Base-by-base conservation (phyloP, 139 green algal genomes). In the Tetraselmis chui region DNA sequence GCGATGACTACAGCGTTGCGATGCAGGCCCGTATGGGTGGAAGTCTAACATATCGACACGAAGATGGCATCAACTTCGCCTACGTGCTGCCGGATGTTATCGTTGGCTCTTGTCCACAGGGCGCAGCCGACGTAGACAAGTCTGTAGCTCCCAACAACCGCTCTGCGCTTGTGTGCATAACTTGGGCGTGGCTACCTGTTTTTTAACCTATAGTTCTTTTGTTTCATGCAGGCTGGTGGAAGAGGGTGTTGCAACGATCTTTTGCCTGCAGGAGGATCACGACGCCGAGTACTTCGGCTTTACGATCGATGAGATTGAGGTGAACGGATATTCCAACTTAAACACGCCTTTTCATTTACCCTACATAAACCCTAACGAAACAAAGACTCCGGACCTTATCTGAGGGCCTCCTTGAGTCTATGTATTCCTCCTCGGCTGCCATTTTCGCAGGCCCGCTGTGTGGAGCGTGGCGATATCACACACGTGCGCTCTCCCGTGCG, bases 51-150 rank as follows among this genome's bases (percentile, higher is more conserved):
- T 98, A 98, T 83, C 76, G 90, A 5, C 95, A 98, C 83, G 95
- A 98, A 84, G 80, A 91, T 0, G 95, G 95, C n/a, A 94, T 98
- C 79, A 97, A 98, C 85, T 99, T 91, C 85, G 92, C 92, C 77
- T 77, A 86, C 24, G 91, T 99, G 28, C 77, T 95, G 32, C 90
- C 94, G 24, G 92, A 98, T 83, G 77, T 99, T 23, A 95, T 98
- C 29, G 96, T 99, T 28, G 96, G 96, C 27, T 95, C 89, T 30
- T 99, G 96, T 84, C 90, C 94, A 29, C 95, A 98, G 83, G 94
- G 85, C 0, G 76, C 90, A 30, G 86, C 82, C 11, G 94, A 98
- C 79, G 86, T 95, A 29, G 94, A 97, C 85, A 86, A 2, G 2
- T 67, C 22, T 32, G 23, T 76, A 75, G n/a, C 75, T 79, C n/a